A percentile compares a stretch with the other conserved stretches of the same genome.
These are phyloP conservation scores for Apiotrichum sp. DNA, from an alignment of 1,284 basidiomycete species.

Conservation along the genomic window DNA sequence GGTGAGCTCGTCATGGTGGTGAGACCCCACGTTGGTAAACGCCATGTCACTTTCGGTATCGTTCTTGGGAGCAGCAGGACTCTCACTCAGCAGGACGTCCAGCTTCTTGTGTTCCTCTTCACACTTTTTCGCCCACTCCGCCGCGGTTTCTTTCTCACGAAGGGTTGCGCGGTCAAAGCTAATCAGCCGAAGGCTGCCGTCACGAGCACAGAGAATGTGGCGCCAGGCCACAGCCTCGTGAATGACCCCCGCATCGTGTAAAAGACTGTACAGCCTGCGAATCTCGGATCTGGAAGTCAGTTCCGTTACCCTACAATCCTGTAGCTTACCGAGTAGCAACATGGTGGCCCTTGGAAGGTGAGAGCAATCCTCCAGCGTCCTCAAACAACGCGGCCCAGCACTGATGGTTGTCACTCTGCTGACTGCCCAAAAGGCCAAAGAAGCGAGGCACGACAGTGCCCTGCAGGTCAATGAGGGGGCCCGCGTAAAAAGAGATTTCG, in stretches of 20 bases:
- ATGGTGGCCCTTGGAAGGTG: too few relatives aligned
- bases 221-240: conserved; percentile 10
- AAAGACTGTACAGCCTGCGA: conserved; percentile 1
- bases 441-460: conserved; percentile 9
- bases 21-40: too few relatives aligned
- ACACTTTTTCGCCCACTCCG: background rate
- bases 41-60: too few relatives aligned
- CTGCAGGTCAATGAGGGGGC: conserved; percentile 3
- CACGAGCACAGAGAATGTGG: conserved; percentile 4
- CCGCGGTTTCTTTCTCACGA: background rate
- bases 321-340: too few relatives aligned
- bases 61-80: background rate
- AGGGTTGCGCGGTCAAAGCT: conserved; percentile 4
- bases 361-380: conserved; percentile 2
- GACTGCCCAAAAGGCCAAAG: conserved; percentile 6
- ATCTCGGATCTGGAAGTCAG: conserved; percentile 1
- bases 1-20: too few relatives aligned
- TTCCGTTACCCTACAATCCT: too few relatives aligned
- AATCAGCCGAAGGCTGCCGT: conserved; percentile 1
- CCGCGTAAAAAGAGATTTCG: conserved; percentile 2
- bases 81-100: background rate
- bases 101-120: background rate
- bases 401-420: conserved; percentile 3
- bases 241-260: conserved; percentile 9
- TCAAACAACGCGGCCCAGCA: conserved; percentile 10